phyloP scores from a whole-genome alignment of 768 basidiomycete species.

The Pleurotus platypus region DNA sequence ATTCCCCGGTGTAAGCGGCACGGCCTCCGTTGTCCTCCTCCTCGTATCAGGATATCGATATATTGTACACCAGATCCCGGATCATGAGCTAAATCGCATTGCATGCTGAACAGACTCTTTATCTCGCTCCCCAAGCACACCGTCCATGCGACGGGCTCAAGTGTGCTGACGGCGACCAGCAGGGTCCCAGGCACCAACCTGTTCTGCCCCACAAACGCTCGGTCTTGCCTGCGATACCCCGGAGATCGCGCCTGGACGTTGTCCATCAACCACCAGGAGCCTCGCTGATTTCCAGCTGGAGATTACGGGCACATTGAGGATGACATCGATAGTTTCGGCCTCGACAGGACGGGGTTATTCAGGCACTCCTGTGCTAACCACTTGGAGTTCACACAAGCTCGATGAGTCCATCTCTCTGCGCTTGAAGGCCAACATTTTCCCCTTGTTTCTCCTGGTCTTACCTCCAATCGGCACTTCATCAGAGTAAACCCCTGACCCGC shows the following conservation, averaged over 20 bases:
- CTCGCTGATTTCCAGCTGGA: constrained; percentile 5
- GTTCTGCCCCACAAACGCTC: background rate
- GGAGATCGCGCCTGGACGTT: no score
- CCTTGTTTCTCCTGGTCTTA: background rate
- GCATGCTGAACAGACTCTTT: no score
- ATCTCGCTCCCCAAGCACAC: no score
- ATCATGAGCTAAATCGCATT: no score
- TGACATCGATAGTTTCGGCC: constrained; percentile 4
- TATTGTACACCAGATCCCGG: no score
- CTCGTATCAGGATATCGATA: no score
- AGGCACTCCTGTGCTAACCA: background rate
- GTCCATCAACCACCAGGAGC: no score
- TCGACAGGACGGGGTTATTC: background rate
- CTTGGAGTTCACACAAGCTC: background rate
- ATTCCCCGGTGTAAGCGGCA: no score
- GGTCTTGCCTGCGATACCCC: background rate
- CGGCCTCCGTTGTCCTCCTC: no score
- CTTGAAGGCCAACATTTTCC: background rate
- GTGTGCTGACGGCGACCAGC: no score
- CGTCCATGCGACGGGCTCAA: no score
- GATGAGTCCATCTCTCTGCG: background rate
- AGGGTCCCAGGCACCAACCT: background rate
- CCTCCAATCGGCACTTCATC: background rate
- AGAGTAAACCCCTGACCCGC: background rate
- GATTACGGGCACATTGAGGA: background rate